Percentiles rank a stretch among this genome's conserved stretches.
Conservation (phyloP, 2,329 filamentous ascomycete species). For the Rhinocladiella mackenziei region DNA sequence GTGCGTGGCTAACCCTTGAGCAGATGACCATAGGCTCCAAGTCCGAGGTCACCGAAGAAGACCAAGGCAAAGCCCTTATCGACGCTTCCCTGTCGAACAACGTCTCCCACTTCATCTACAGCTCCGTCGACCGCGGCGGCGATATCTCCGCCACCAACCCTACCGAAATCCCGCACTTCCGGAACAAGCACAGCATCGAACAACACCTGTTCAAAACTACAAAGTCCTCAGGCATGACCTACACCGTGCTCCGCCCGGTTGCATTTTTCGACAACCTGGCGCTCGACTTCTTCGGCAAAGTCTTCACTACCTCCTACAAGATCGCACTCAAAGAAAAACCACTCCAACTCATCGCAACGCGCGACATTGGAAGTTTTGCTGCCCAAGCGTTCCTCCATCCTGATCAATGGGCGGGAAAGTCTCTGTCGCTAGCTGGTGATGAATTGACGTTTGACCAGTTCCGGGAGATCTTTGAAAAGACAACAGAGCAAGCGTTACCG, state of each 20-base stretch:
- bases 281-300: slow-evolving; percentile 25
- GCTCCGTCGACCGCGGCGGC: slow-evolving; percentile 38
- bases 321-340: not conserved
- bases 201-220: slow-evolving; percentile 28
- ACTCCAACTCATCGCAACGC: slow-evolving; percentile 41
- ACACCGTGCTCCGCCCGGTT: slow-evolving; percentile 30
- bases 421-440: slow-evolving; percentile 46
- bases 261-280: slow-evolving; percentile 30
- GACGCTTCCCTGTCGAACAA: slow-evolving; percentile 33
- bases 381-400: slow-evolving; percentile 43
- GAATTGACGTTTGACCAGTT: slow-evolving; percentile 40
- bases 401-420: slow-evolving; percentile 36
- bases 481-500: slow-evolving; percentile 30
- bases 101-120: slow-evolving; percentile 39
- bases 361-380: slow-evolving; percentile 47
- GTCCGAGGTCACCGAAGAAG: slow-evolving; percentile 29
- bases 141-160: slow-evolving; percentile 20
- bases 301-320: slow-evolving; percentile 23
- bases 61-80: slow-evolving; percentile 38
- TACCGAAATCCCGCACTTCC: slow-evolving; percentile 31
- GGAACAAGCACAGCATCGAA: slow-evolving; percentile 31
- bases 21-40: too few relatives aligned
- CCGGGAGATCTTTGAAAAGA: slow-evolving; percentile 32
- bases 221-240: slow-evolving; percentile 20
- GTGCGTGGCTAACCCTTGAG: too few relatives aligned